Evolutionary conservation across 2,329 filamentous ascomycete genomes (phyloP).

Genomic region (Penicillium sclerotiorum): DNA sequence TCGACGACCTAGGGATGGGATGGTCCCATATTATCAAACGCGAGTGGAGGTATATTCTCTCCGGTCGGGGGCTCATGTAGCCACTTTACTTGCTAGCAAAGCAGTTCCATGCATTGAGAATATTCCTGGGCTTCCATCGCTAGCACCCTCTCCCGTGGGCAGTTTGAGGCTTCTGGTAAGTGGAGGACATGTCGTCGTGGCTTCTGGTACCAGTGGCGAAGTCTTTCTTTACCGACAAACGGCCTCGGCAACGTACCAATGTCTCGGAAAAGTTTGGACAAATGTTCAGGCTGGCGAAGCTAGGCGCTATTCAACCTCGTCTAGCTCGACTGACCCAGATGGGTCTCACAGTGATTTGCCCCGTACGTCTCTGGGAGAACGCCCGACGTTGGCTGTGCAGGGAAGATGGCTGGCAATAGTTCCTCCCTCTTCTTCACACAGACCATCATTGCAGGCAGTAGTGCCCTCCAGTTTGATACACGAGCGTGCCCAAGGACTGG

Average conservation of each 20-base stretch:
- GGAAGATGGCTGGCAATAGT: slow-evolving; percentile 52
- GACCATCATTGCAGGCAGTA: slow-evolving; percentile 44
- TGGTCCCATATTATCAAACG: slow-evolving; percentile 68
- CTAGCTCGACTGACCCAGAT: slow-evolving; percentile 48
- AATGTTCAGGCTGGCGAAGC: slow-evolving; percentile 63
- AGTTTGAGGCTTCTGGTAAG: slow-evolving; percentile 74
- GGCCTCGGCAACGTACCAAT: slow-evolving; percentile 54
- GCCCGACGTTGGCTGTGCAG: slow-evolving; percentile 46
- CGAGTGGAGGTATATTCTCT: slow-evolving; percentile 88
- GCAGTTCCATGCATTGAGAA: slow-evolving; percentile 61
- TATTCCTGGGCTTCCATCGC: slow-evolving; percentile 63
- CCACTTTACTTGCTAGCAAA: slow-evolving; percentile 73
- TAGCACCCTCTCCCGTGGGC: slow-evolving; percentile 70
- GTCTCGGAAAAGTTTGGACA: slow-evolving; percentile 91
- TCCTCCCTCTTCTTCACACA: slow-evolving; percentile 43
- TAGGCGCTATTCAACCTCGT: slow-evolving; percentile 50
- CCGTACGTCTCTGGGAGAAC: slow-evolving; percentile 31
- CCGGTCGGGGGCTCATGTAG: slow-evolving; percentile 69
- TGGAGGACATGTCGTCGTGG: slow-evolving; percentile 70
- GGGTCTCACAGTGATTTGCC: slow-evolving; percentile 44
- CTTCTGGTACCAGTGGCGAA: slow-evolving; percentile 83
- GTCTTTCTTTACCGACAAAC: slow-evolving; percentile 71
- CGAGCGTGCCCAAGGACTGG: slow-evolving; percentile 44
- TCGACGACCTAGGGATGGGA: slow-evolving; percentile 32
- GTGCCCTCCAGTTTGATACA: slow-evolving; percentile 40